These are phyloP conservation scores for Phytopythium litorale DNA, from an alignment of 352 stramenopile genomes.

Conservation along the genomic window DNA sequence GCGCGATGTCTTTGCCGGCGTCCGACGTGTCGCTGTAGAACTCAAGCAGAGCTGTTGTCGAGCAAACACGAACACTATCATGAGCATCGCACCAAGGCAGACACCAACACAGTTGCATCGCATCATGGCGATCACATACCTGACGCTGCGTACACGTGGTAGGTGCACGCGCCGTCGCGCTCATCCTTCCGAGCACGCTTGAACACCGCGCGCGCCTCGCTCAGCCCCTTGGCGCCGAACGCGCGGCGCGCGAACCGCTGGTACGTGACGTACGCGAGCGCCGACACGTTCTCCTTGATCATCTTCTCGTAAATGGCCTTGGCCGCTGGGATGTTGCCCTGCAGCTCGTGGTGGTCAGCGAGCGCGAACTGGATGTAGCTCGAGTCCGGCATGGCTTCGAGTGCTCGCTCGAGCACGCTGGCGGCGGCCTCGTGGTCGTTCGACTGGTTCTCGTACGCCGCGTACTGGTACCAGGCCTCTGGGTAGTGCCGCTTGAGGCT, in stretches of 20 bases:
- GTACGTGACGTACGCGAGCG: conserved; percentile 82
- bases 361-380: conserved; percentile 77
- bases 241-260: conserved; percentile 79
- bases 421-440: conserved; percentile 69
- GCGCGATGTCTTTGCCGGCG: conserved; percentile 76
- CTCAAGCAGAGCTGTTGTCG: conserved; percentile 59
- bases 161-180: conserved; percentile 74
- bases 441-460: conserved; percentile 71
- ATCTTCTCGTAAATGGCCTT: conserved; percentile 82
- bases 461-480: conserved; percentile 86
- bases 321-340: conserved; percentile 52
- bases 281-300: conserved; percentile 67
- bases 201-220: conserved; percentile 77
- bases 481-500: conserved; percentile 73
- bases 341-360: conserved; percentile 78
- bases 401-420: conserved; percentile 60
- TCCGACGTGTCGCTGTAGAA: conserved; percentile 86
- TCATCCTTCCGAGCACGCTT: conserved; percentile 81
- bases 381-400: conserved; percentile 81
- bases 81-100: conserved; percentile 5
- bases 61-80: conserved; percentile 5
- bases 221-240: conserved; percentile 67
- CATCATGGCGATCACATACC: conserved; percentile 29
- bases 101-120: not conserved
- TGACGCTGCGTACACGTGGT: conserved; percentile 79